Evolutionary conservation across 176 grass and related monocot species (phyloP).

Genomic region (Areca catechu): DNA sequence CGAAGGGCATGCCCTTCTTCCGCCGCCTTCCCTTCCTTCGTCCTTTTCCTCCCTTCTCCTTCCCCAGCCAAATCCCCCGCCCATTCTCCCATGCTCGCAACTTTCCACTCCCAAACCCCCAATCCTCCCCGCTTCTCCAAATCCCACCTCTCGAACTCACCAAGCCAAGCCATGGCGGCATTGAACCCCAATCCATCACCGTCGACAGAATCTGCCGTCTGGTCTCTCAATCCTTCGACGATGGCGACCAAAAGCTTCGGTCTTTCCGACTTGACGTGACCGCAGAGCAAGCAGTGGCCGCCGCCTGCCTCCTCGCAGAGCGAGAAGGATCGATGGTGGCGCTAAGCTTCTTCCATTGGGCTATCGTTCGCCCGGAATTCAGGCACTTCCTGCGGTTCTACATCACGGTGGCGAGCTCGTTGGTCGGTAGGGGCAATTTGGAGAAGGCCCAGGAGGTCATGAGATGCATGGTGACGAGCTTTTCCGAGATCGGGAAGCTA

Average conservation of each 20-base stretch:
- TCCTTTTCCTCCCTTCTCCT: not conserved
- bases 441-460: conserved; percentile 79
- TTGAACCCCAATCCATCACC: not conserved
- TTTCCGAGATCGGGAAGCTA: conserved; percentile 41
- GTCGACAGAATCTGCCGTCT: conserved; percentile 3
- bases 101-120: not conserved
- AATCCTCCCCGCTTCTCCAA: conserved; percentile 2
- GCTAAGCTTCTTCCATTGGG: conserved; percentile 53
- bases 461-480: conserved; percentile 50
- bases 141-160: not conserved
- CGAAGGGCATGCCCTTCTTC: too few relatives aligned
- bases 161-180: not conserved
- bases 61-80: not conserved
- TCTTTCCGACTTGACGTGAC: conserved; percentile 21
- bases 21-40: not conserved
- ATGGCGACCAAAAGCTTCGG: conserved; percentile 18
- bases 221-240: conserved; percentile 21
- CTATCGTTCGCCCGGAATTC: conserved; percentile 29
- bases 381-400: conserved; percentile 68
- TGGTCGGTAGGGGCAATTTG: conserved; percentile 44
- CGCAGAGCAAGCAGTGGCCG: conserved; percentile 46
- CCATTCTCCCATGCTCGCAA: not conserved
- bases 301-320: conserved; percentile 34
- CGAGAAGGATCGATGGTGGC: conserved; percentile 52
- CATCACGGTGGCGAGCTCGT: conserved; percentile 45